Conservation (phyloP, 148 eudicot species). For the Rhododendron griersonianum region DNA sequence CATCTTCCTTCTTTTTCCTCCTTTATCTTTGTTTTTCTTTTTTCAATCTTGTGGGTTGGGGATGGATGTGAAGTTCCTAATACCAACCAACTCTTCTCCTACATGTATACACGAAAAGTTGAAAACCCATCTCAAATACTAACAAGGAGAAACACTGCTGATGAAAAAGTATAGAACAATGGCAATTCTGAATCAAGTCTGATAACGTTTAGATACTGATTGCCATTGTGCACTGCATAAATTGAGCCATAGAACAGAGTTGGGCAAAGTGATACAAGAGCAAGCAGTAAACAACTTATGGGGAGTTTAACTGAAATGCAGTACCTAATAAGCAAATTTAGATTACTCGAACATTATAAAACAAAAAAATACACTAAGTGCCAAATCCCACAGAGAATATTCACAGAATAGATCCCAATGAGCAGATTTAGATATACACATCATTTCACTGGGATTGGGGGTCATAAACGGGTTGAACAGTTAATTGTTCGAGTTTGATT, state of each 20-base stretch:
- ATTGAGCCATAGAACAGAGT: neutral
- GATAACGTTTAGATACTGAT: neutral
- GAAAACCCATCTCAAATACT: neutral
- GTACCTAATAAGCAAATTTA: neutral
- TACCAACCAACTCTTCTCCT: neutral
- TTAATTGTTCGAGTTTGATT: no score
- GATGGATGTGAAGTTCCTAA: neutral
- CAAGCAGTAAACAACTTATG: neutral
- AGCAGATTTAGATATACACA: neutral
- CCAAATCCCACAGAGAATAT: neutral
- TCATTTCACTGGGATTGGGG: no score
- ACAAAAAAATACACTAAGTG: neutral
- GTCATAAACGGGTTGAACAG: no score
- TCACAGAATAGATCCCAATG: neutral
- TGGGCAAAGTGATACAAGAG: no score
- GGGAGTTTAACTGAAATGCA: neutral
- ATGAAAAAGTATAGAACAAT: neutral
- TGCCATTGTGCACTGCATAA: neutral
- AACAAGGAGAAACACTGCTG: neutral
- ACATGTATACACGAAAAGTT: neutral
- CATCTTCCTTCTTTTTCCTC: neutral
- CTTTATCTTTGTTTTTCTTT: neutral
- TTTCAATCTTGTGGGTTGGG: neutral
- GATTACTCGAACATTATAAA: neutral
- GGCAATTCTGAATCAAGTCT: neutral